A percentile compares a stretch with the other conserved stretches of the same genome.
These are phyloP conservation scores for Pterocarpus macrocarpus DNA, from an alignment of 306 rosid species.

Conservation along the genomic window DNA sequence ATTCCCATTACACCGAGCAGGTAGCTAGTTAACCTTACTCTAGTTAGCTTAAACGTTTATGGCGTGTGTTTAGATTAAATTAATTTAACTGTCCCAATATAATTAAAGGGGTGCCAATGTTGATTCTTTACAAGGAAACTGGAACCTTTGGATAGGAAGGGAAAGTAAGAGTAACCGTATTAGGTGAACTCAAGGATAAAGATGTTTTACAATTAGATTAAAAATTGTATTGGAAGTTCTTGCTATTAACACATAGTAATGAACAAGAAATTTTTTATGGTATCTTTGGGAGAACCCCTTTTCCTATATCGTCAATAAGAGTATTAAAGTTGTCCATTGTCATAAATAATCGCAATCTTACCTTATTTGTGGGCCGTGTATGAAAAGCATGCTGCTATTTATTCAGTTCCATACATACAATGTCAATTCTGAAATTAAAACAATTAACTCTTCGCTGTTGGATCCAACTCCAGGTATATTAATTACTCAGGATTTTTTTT, in stretches of 20 bases:
- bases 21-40: neutral
- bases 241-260: neutral
- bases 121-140: neutral
- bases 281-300: conserved; percentile 2
- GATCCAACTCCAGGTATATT: neutral
- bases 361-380: neutral
- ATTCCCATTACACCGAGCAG: neutral
- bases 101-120: neutral
- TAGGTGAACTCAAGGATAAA: neutral
- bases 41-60: neutral
- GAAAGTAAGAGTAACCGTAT: conserved; percentile 12
- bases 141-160: neutral
- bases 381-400: neutral
- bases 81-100: neutral
- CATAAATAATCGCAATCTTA: neutral
- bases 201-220: neutral
- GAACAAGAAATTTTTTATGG: neutral
- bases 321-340: neutral
- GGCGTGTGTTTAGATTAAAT: neutral
- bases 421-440: conserved; percentile 7
- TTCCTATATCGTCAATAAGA: neutral
- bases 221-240: neutral
- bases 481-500: neutral
- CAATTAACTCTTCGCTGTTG: neutral
- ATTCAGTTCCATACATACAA: neutral